These are phyloP conservation scores for Myrmaecium sp. DNA, from an alignment of 2,329 filamentous ascomycete genomes.

Conservation along the genomic window DNA sequence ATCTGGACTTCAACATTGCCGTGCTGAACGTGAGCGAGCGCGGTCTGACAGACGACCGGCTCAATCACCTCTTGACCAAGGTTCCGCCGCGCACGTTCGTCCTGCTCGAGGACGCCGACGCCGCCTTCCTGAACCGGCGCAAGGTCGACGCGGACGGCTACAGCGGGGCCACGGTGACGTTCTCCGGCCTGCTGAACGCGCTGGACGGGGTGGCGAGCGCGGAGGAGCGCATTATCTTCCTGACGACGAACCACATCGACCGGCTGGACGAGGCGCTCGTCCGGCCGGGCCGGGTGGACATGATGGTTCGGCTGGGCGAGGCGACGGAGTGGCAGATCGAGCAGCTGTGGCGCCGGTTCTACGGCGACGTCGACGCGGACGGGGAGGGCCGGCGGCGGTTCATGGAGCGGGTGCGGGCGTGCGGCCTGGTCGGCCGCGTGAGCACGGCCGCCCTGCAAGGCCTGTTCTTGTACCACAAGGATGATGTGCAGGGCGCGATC, in stretches of 20 bases:
- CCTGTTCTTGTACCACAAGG: constrained; percentile 89
- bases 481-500: constrained; percentile 74
- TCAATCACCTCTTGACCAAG: constrained; percentile 74
- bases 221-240: constrained; percentile 83
- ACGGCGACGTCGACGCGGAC: constrained; percentile 58
- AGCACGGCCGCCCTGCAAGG: constrained; percentile 90
- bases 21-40: constrained; percentile 83
- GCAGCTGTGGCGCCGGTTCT: constrained; percentile 89
- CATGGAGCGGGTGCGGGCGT: constrained; percentile 47
- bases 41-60: constrained; percentile 74
- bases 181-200: constrained; percentile 62
- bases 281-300: constrained; percentile 79
- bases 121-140: constrained; percentile 69
- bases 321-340: constrained; percentile 71
- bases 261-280: constrained; percentile 78
- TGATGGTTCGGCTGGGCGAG: constrained; percentile 80
- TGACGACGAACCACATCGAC: constrained; percentile 90
- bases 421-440: constrained; percentile 54
- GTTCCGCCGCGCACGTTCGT: constrained; percentile 69
- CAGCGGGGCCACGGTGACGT: constrained; percentile 75
- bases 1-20: constrained; percentile 80
- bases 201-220: constrained; percentile 81
- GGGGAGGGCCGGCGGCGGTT: constrained; percentile 50
- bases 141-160: constrained; percentile 70
- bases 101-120: constrained; percentile 78